A percentile compares a stretch with the other conserved stretches of the same genome.
Evolutionary conservation across 441 rosid species (phyloP).

Genomic region (Iberis amara): DNA sequence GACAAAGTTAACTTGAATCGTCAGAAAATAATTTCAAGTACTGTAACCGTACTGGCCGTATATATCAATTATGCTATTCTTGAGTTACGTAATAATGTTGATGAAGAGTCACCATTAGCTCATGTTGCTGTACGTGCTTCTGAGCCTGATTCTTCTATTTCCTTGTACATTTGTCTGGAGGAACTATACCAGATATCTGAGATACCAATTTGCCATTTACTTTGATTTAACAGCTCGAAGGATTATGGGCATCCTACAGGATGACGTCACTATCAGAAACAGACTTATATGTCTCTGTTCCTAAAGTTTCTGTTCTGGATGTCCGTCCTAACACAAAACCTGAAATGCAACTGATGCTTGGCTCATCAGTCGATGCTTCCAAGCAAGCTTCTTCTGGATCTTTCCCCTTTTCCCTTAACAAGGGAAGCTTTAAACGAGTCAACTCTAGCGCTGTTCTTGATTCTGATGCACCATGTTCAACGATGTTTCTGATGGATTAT

Average conservation of each 20-base stretch:
- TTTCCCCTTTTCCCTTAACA: conserved; percentile 42
- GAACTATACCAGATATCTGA: conserved; percentile 10
- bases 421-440: conserved; percentile 46
- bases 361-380: conserved; percentile 79
- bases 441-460: conserved; percentile 49
- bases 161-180: conserved; percentile 16
- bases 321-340: conserved; percentile 82
- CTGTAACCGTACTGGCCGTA: conserved; percentile 78
- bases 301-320: conserved; percentile 84
- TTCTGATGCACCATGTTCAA: conserved; percentile 56
- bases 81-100: conserved; percentile 81
- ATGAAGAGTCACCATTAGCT: conserved; percentile 85
- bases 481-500: conserved; percentile 94
- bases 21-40: conserved; percentile 76
- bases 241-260: conserved; percentile 91
- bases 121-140: conserved; percentile 69
- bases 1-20: conserved; percentile 89
- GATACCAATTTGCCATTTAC: conserved; percentile 23
- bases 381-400: conserved; percentile 69
- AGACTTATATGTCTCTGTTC: conserved; percentile 86
- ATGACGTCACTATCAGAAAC: conserved; percentile 88
- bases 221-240: conserved; percentile 72
- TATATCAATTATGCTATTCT: conserved; percentile 81
- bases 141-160: conserved; percentile 17
- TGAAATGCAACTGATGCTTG: conserved; percentile 99